Conservation (phyloP, 441 rosid species). For the Capsella rubella region DNA sequence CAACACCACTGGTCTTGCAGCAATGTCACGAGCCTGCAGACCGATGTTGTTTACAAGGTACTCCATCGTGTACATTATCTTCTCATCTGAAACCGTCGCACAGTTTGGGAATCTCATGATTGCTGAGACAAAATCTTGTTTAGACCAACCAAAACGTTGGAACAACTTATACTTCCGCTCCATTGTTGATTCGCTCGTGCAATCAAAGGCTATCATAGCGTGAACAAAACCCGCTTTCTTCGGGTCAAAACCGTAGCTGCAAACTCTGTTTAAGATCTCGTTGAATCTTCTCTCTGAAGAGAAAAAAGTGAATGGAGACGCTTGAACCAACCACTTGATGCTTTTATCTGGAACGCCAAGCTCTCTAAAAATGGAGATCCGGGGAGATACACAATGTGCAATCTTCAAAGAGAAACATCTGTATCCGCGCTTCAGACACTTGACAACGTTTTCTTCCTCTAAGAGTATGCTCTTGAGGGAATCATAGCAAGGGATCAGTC, state of each 20-base stretch:
- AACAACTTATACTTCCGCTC: slow-evolving; percentile 25
- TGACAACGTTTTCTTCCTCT: slow-evolving; percentile 28
- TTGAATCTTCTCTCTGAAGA: slow-evolving; percentile 8
- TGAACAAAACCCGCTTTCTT: slow-evolving; percentile 30
- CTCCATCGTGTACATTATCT: slow-evolving; percentile 43
- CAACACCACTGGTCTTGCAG: slow-evolving; percentile 15
- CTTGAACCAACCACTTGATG: slow-evolving; percentile 33
- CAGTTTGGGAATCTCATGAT: slow-evolving; percentile 38
- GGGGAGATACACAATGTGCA: slow-evolving; percentile 11
- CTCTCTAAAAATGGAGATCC: slow-evolving; percentile 28
- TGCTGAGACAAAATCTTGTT: slow-evolving; percentile 34
- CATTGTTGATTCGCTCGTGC: slow-evolving; percentile 22
- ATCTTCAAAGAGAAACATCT: slow-evolving; percentile 1
- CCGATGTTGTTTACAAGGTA: slow-evolving; percentile 44
- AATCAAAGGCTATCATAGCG: slow-evolving; percentile 29
- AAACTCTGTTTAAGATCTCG: slow-evolving; percentile 16
- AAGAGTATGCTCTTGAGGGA: slow-evolving; percentile 25
- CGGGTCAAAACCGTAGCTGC: slow-evolving; percentile 25
- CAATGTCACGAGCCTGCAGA: slow-evolving; percentile 37
- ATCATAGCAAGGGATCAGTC: slow-evolving; percentile 30
- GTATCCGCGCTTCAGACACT: slow-evolving; percentile 7
- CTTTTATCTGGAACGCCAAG: slow-evolving; percentile 41
- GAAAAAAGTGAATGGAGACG: slow-evolving; percentile 4
- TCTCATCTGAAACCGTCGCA: slow-evolving; percentile 36
- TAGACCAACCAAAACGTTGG: slow-evolving; percentile 45